Conservation (phyloP, 2,329 filamentous ascomycete genomes). For the Hortaea werneckii region DNA sequence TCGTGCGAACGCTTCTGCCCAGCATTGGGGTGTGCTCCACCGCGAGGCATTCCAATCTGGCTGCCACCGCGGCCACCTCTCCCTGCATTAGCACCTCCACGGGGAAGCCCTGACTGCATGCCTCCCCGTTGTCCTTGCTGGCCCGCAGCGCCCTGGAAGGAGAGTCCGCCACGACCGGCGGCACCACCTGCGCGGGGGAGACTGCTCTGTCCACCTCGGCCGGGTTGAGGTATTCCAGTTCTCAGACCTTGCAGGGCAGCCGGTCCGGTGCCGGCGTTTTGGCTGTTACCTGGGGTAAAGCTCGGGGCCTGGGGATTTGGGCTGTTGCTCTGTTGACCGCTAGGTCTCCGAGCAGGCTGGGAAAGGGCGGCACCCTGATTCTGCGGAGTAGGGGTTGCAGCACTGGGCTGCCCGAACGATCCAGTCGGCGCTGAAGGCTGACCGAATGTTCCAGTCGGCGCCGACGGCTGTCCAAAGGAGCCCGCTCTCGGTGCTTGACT, state of each 20-base stretch:
- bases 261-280: slow-evolving; percentile 13
- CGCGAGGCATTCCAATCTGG: slow-evolving; percentile 12
- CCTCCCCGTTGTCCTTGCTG: slow-evolving; percentile 7
- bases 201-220: slow-evolving; percentile 10
- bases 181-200: slow-evolving; percentile 15
- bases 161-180: slow-evolving; percentile 8
- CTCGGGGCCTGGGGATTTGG: slow-evolving; percentile 7
- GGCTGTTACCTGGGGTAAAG: neutral
- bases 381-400: slow-evolving; percentile 3
- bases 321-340: neutral
- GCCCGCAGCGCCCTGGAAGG: slow-evolving; percentile 5
- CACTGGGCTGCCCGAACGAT: slow-evolving; percentile 10
- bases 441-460: slow-evolving; percentile 9
- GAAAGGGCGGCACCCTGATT: slow-evolving; percentile 4
- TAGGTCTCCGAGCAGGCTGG: slow-evolving; percentile 6
- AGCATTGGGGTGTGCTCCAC: slow-evolving; percentile 17
- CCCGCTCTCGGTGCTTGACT: slow-evolving; percentile 12
- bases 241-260: slow-evolving; percentile 11
- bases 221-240: slow-evolving; percentile 14
- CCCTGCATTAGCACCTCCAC: slow-evolving; percentile 3
- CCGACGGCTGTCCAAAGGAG: neutral
- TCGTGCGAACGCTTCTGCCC: slow-evolving; percentile 26
- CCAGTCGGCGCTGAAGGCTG: slow-evolving; percentile 5
- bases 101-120: slow-evolving; percentile 3
- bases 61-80: slow-evolving; percentile 15